A percentile compares a stretch with the other conserved stretches of the same genome.
These are phyloP conservation scores for Agastache rugosa DNA, from an alignment of 257 asterid genomes.

Conservation along the genomic window DNA sequence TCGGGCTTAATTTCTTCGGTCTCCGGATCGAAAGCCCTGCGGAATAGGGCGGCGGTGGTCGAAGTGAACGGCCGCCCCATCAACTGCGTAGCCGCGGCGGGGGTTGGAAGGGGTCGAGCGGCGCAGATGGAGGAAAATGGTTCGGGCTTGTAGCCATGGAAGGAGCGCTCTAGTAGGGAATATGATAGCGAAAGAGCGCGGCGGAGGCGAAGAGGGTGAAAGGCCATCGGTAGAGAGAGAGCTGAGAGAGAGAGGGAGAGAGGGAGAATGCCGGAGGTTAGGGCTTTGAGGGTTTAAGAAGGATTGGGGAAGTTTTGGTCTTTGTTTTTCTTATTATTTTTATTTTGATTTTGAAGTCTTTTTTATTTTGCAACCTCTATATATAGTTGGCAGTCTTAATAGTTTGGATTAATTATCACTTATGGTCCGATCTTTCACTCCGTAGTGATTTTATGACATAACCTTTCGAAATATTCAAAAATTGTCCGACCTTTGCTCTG, in stretches of 20 bases:
- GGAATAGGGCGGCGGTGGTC: conserved; percentile 44
- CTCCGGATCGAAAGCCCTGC: conserved; percentile 52
- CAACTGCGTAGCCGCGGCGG: conserved; percentile 35
- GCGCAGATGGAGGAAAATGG: conserved; percentile 26
- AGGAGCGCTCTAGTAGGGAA: conserved; percentile 43
- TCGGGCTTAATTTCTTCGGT: conserved; percentile 72
- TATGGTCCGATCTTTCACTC: no score
- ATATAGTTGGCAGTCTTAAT: no score
- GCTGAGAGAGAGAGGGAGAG: conserved; percentile 1
- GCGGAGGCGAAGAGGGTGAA: conserved; percentile 47
- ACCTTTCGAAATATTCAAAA: no score
- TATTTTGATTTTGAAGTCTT: no score
- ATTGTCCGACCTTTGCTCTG: no score
- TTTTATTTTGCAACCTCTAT: no score
- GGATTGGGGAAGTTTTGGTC: not conserved
- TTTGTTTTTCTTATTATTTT: not conserved
- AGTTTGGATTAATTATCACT: no score
- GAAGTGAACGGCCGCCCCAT: conserved; percentile 52
- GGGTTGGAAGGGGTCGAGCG: conserved; percentile 32
- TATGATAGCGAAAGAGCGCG: conserved; percentile 46
- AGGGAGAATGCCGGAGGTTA: not conserved
- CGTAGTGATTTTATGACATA: no score
- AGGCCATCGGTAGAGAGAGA: conserved; percentile 43
- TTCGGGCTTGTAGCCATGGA: conserved; percentile 34
- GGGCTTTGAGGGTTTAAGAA: conserved; percentile 45